A percentile compares a stretch with the other conserved stretches of the same genome.
Evolutionary conservation across 495 filamentous ascomycete genomes (phyloP).

Genomic region (Talaromyces proteolyticus): DNA sequence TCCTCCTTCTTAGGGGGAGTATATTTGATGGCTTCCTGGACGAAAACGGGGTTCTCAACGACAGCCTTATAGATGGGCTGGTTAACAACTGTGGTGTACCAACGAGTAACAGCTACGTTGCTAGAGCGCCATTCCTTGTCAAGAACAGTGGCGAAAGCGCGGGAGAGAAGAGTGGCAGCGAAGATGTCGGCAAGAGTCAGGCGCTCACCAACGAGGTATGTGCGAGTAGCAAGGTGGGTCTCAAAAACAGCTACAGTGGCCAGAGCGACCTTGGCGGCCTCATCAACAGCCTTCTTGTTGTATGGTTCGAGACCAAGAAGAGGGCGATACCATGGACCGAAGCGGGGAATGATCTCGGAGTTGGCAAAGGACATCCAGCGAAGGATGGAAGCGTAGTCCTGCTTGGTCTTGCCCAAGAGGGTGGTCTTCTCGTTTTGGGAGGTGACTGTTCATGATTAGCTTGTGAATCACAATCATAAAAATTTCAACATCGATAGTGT

Average conservation of each 20-base stretch:
- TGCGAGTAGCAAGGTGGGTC: constrained; percentile 84
- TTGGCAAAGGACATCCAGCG: constrained; percentile 95
- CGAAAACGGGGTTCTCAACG: constrained; percentile 63
- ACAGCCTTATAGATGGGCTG: constrained; percentile 84
- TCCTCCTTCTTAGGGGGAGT: constrained; percentile 84
- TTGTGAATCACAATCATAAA: constrained; percentile 14
- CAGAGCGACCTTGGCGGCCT: constrained; percentile 57
- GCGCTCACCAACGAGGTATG: constrained; percentile 95
- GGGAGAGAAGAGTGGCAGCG: constrained; percentile 65
- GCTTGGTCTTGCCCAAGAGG: constrained; percentile 98
- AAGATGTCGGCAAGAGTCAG: constrained; percentile 95
- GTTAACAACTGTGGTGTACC: constrained; percentile 91
- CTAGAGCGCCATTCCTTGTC: constrained; percentile 78
- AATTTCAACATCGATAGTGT: constrained; percentile 7
- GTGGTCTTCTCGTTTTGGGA: constrained; percentile 99
- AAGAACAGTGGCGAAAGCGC: constrained; percentile 82
- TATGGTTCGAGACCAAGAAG: constrained; percentile 76
- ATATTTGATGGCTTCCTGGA: constrained; percentile 84
- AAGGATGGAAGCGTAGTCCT: constrained; percentile 97
- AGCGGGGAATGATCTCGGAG: constrained; percentile 66
- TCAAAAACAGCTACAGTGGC: constrained; percentile 69
- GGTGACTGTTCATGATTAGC: constrained; percentile 60
- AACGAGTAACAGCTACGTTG: constrained; percentile 82
- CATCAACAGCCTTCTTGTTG: constrained; percentile 97
- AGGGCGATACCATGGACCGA: constrained; percentile 85